Conservation (phyloP, 306 rosid genomes). For the Abrus precatorius region DNA sequence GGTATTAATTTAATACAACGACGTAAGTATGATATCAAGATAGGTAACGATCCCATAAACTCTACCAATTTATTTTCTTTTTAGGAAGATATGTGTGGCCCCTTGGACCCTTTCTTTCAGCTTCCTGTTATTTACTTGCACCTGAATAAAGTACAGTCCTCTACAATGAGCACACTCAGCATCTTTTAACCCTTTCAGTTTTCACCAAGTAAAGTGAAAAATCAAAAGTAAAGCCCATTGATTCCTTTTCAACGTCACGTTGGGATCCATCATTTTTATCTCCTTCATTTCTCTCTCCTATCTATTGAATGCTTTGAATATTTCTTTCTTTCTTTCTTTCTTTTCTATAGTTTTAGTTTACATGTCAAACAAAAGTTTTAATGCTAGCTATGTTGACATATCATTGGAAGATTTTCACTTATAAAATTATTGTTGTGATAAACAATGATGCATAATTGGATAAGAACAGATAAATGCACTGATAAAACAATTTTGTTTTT, state of each 20-base stretch:
- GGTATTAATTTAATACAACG: too few species aligned
- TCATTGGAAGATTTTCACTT: neutral
- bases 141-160: slow-evolving; percentile 35
- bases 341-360: neutral
- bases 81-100: slow-evolving; percentile 45
- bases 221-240: slow-evolving; percentile 27
- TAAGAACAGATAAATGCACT: too few species aligned
- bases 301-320: slow-evolving; percentile 36
- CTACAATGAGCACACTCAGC: neutral
- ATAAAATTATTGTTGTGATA: too few species aligned
- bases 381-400: neutral
- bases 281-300: slow-evolving; percentile 15
- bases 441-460: neutral
- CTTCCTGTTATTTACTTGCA: neutral
- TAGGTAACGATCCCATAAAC: slow-evolving; percentile 47
- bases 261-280: slow-evolving; percentile 56
- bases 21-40: slow-evolving; percentile 42
- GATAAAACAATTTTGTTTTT: neutral
- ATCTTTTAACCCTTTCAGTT: slow-evolving; percentile 33
- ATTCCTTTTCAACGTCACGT: slow-evolving; percentile 46
- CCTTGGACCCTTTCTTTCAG: slow-evolving; percentile 24
- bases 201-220: slow-evolving; percentile 38
- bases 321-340: neutral
- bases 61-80: slow-evolving; percentile 42
- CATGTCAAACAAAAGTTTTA: neutral